A percentile compares a stretch with the other conserved stretches of the same genome.
Conservation (phyloP, 305 asterid genomes). For the Fraxinus velutina region DNA sequence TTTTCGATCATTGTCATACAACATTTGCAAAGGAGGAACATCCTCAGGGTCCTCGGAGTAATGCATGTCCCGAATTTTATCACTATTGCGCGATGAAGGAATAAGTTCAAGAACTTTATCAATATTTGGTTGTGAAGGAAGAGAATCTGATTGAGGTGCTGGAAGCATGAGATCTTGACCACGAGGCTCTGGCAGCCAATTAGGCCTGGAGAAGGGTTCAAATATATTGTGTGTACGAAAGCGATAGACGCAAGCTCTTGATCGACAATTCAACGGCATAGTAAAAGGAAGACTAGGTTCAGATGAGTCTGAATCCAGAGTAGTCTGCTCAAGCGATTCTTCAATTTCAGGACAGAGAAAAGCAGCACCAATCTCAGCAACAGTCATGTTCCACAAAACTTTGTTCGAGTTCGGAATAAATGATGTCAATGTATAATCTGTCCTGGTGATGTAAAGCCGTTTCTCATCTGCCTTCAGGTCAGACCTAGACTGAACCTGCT, state of each 20-base stretch:
- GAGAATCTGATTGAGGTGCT: conserved; percentile 34
- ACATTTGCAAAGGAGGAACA: conserved; percentile 28
- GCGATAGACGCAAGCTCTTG: conserved; percentile 68
- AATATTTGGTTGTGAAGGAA: conserved; percentile 62
- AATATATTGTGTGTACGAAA: conserved; percentile 47
- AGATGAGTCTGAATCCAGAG: conserved; percentile 38
- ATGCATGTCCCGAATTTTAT: conserved; percentile 22
- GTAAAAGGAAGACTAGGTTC: conserved; percentile 50
- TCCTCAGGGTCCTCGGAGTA: conserved; percentile 13
- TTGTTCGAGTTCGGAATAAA: conserved; percentile 73
- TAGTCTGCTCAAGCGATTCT: conserved; percentile 38
- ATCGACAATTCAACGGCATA: conserved; percentile 87
- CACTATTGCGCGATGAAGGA: conserved; percentile 30
- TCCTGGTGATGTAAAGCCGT: conserved; percentile 77
- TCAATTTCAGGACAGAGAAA: conserved; percentile 66
- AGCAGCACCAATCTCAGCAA: conserved; percentile 87
- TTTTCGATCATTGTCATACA: conserved; percentile 9
- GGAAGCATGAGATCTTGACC: conserved; percentile 53
- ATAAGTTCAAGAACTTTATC: conserved; percentile 47
- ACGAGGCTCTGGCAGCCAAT: conserved; percentile 41
- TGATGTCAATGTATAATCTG: conserved; percentile 72
- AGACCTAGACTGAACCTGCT: conserved; percentile 41
- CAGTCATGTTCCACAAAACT: conserved; percentile 79
- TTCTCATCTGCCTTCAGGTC: conserved; percentile 36
- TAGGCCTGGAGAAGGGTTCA: conserved; percentile 40